Conservation (phyloP, 306 rosid species). For the Hippophae tibetana region DNA sequence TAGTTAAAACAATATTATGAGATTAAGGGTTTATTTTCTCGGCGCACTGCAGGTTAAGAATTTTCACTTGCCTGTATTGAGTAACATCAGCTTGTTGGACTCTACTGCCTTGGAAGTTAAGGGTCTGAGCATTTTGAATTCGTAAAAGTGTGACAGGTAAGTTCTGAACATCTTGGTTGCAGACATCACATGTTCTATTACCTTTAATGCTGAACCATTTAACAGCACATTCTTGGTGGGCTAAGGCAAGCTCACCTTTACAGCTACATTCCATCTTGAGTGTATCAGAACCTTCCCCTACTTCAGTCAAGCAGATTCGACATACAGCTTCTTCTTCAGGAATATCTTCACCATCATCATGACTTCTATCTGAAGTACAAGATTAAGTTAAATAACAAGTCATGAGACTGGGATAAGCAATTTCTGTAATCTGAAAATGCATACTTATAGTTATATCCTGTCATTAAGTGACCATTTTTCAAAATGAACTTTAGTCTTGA, state of each 20-base stretch:
- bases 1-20: too few relatives aligned
- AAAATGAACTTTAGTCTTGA: too few relatives aligned
- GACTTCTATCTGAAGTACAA: slow-evolving; percentile 50
- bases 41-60: not conserved
- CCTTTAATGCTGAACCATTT: slow-evolving; percentile 92
- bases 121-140: slow-evolving; percentile 25
- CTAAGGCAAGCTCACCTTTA: slow-evolving; percentile 86
- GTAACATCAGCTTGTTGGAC: slow-evolving; percentile 27
- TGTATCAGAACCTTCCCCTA: slow-evolving; percentile 57
- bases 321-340: slow-evolving; percentile 78
- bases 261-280: slow-evolving; percentile 82
- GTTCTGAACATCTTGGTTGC: slow-evolving; percentile 74
- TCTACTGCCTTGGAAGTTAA: slow-evolving; percentile 27
- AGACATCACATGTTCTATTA: slow-evolving; percentile 72
- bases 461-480: too few relatives aligned
- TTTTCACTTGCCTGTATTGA: slow-evolving; percentile 49
- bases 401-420: slow-evolving; percentile 10
- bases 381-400: slow-evolving; percentile 24
- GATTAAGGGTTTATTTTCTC: too few relatives aligned
- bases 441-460: too few relatives aligned
- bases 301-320: slow-evolving; percentile 70
- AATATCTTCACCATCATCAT: slow-evolving; percentile 57
- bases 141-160: slow-evolving; percentile 64
- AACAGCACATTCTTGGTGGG: slow-evolving; percentile 65
- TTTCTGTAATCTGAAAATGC: too few relatives aligned